Evolutionary conservation across 139 green algal genomes (phyloP).

Genomic region (Chlorella ohadii): DNA sequence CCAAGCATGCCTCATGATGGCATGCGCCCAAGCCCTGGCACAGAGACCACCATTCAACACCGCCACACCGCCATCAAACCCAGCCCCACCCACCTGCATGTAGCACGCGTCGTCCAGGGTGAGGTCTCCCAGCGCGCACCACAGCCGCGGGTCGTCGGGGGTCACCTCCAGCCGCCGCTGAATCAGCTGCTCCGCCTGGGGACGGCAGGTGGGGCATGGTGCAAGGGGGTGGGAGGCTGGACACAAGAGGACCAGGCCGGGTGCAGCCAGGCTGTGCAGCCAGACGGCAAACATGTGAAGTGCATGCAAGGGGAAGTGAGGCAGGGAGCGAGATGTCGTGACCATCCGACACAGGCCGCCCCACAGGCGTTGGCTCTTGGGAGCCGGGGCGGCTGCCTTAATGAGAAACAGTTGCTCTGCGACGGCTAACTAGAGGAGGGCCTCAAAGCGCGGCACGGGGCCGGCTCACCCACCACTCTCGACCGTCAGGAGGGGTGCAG

Average conservation of each 20-base stretch:
- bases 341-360: constrained; percentile 41
- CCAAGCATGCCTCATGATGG: no score
- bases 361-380: neutral
- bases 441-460: constrained; percentile 15
- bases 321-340: neutral
- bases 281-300: no score
- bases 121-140: constrained; percentile 93
- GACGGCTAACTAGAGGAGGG: constrained; percentile 49
- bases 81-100: constrained; percentile 4
- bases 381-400: constrained; percentile 29
- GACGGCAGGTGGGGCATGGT: neutral
- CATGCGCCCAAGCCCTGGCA: no score
- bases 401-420: constrained; percentile 39
- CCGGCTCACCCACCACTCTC: constrained; percentile 45
- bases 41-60: no score
- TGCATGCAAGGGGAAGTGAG: neutral
- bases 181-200: constrained; percentile 75
- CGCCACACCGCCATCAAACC: no score
- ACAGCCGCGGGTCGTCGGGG: constrained; percentile 83
- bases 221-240: neutral
- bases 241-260: neutral
- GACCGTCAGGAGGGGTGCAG: constrained; percentile 1
- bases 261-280: no score
- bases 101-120: constrained; percentile 76
- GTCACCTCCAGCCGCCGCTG: constrained; percentile 66